These are phyloP conservation scores for Pestalotiopsis sp. DNA, from an alignment of 2,329 filamentous ascomycete genomes.

Conservation along the genomic window DNA sequence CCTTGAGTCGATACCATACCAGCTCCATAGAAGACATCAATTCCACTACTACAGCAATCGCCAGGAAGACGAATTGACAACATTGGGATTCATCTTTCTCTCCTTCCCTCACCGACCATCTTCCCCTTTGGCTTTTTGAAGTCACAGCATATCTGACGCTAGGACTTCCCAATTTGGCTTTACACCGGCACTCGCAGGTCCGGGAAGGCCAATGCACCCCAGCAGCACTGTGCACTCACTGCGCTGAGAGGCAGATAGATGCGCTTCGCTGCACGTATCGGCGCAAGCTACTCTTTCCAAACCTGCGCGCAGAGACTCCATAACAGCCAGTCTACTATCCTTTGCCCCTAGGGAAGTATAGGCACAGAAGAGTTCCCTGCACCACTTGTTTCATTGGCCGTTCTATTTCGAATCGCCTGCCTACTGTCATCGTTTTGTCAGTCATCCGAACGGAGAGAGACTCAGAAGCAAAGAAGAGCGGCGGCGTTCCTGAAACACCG, in stretches of 20 bases:
- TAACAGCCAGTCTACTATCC: background rate
- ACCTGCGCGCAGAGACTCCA: background rate
- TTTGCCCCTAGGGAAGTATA: background rate
- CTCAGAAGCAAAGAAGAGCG: background rate
- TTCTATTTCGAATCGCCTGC: background rate
- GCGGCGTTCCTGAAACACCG: constrained; percentile 5
- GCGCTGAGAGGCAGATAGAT: background rate
- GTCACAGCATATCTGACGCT: constrained; percentile 1
- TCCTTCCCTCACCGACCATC: background rate
- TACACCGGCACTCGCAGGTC: background rate
- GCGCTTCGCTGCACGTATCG: background rate
- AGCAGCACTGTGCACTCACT: background rate
- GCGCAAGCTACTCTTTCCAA: background rate
- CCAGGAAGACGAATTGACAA: background rate
- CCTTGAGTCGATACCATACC: background rate
- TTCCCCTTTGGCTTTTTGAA: background rate
- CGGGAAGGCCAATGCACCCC: background rate
- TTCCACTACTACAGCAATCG: background rate
- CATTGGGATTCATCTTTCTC: background rate
- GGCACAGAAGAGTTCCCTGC: background rate
- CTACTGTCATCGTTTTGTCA: background rate
- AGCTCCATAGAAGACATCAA: background rate
- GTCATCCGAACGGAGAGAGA: background rate
- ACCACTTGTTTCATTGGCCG: background rate
- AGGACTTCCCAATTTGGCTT: background rate